A percentile compares a stretch with the other conserved stretches of the same genome.
phyloP scores from a whole-genome alignment of 129 eudicot species.

The Pulicaria dysenterica region DNA sequence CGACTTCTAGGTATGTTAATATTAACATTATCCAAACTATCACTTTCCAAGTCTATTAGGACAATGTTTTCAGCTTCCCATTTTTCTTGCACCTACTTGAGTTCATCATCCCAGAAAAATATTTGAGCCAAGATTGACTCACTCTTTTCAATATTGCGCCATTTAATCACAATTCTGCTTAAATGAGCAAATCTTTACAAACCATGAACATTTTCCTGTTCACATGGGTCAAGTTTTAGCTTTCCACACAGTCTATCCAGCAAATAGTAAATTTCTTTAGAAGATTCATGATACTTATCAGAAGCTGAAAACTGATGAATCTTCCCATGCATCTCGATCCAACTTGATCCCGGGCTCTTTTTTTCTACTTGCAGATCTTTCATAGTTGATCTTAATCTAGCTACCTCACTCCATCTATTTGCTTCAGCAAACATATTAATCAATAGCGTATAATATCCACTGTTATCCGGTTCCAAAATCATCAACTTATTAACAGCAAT shows the following conservation, averaged over 20 bases:
- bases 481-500: conserved; percentile 54
- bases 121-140: conserved; percentile 21
- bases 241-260: conserved; percentile 53
- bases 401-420: conserved; percentile 76
- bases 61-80: conserved; percentile 43
- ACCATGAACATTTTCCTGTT: conserved; percentile 22
- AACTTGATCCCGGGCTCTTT: conserved; percentile 74
- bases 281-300: conserved; percentile 65
- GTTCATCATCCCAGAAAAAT: conserved; percentile 36
- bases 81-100: conserved; percentile 41
- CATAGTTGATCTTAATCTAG: conserved; percentile 59
- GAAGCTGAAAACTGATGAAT: conserved; percentile 78
- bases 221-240: conserved; percentile 37
- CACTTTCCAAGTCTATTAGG: conserved; percentile 66
- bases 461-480: conserved; percentile 76
- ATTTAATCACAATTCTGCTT: background rate
- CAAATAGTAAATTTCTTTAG: conserved; percentile 47
- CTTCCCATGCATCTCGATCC: conserved; percentile 72
- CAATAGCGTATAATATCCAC: conserved; percentile 70
- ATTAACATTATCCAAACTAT: conserved; percentile 46
- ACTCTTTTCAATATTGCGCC: conserved; percentile 30
- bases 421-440: conserved; percentile 83
- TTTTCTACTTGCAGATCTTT: conserved; percentile 66
- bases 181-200: conserved; percentile 10
- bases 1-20: conserved; percentile 46